Conservation (phyloP, 768 basidiomycete species). For the Mycena maculata region DNA sequence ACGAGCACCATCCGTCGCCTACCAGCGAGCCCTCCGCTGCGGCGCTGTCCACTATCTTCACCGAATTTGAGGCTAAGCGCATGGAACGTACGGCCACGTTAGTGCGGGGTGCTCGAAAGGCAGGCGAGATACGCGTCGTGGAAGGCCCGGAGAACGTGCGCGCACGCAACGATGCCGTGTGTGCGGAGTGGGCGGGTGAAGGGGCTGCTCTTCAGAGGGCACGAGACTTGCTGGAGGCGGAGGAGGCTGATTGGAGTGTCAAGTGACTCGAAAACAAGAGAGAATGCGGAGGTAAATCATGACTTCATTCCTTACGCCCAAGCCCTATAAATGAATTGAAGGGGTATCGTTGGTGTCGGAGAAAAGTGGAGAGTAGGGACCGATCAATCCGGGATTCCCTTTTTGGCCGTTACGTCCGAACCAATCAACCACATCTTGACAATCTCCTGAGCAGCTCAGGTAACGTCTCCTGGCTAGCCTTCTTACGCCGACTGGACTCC, state of each 20-base stretch:
- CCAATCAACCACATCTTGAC: no score
- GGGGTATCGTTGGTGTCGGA: no score
- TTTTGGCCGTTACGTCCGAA: no score
- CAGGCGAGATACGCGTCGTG: constrained; percentile 50
- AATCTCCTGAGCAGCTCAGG: no score
- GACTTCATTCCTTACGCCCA: no score
- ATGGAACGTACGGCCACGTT: constrained; percentile 50
- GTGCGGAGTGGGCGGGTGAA: constrained; percentile 16
- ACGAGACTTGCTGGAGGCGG: neutral
- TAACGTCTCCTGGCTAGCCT: no score
- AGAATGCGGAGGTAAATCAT: no score
- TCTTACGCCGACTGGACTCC: no score
- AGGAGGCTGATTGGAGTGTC: constrained; percentile 9
- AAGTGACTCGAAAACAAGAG: no score
- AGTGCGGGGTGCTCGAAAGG: constrained; percentile 48
- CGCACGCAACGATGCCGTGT: constrained; percentile 42
- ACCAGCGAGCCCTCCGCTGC: constrained; percentile 39
- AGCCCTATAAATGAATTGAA: no score
- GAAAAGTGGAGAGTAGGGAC: no score
- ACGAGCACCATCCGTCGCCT: constrained; percentile 39
- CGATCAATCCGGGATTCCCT: no score
- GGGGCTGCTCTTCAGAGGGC: neutral
- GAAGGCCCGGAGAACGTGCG: constrained; percentile 45
- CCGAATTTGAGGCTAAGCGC: constrained; percentile 48
- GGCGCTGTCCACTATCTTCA: constrained; percentile 45